Evolutionary conservation across 768 basidiomycete genomes (phyloP), one percentile per base, ranked within the genome.

Genomic region (Leccinum rimulosum): DNA sequence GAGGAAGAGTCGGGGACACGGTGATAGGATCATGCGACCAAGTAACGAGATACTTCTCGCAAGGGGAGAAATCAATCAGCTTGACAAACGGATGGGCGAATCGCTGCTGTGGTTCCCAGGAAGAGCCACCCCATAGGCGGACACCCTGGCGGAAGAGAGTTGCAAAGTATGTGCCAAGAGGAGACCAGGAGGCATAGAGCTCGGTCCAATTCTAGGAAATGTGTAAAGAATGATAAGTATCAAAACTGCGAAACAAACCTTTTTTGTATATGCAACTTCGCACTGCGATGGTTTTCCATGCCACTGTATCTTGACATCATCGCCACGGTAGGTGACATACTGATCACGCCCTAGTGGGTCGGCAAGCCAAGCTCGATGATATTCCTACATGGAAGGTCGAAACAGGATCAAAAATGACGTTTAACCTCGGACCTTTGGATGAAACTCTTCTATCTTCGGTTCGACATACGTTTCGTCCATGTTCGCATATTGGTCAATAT

Each of bases 1-100:
- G 90, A 30, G 84, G 78, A 43, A 89, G 86, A 61, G 86, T 86
- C 60, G 92, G 88, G 27, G 90, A 87, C 30, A 95, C 88, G 43
- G 88, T 82, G 64, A 98, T 95, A 14, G 95, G 87, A 65, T 96
- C 93, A 64, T 93, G 89, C 2, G 97, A 98, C 93, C 95, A 98
- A 45, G 97, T 98, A 68, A 98, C 92, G 59, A 99, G 77, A 76
- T 96, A 98, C 58, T 91, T 87, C 76, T 99, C 97, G 77, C 90
- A 91, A 4, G 97, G 94, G 9, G 96, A 98, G 75, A 98, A 98
- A 73, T 98, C 95, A 71, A 99, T 88, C 52, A 98, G 82, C 74
- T 94, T 94, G 68, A 96, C 93, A 56, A 95, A 81, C 5, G 95
- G 95, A 73, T 99, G 97, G 15, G 94, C 94, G 71, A 97, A 98